Evolutionary conservation across 495 filamentous ascomycete species (phyloP), one percentile per base, ranked within the genome.

Genomic region (Podospora pseudopauciseta): DNA sequence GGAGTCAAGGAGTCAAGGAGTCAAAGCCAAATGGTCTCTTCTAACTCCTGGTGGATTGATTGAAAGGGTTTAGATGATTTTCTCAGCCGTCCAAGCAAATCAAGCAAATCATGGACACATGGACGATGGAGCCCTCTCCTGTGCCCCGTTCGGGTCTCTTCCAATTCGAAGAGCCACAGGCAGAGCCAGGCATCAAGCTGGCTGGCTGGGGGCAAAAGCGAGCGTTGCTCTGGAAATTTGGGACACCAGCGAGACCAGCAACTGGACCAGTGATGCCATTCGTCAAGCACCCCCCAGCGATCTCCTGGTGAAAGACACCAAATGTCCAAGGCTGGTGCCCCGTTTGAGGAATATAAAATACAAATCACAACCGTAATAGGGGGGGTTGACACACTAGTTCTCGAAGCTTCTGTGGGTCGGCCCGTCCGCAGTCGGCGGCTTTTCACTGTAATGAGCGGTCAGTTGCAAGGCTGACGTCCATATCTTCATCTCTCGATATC

Each of bases 341-440:
- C 63, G 49, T 64, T 64, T 26, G 63, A 26, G 20, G 30, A 53
- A 39, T 64, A 64, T 39, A 54, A 64, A 26, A 64, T 26, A 26
- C 63, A 34, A 26, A 53, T 66, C 19, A 23, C 30, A 57, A 26
- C 32, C 66, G 60, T 58, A 59, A 20, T 58, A 58, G 9, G 55
- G 55, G 55, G 55, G 65, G 56, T 34, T 61, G 65, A 65, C 32
- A 44, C 64, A 64, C 65, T 69, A 67, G 74, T 82, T 82, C 80
- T 78, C 77, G 80, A 82, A 82, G 57, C 70, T 82, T 82, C 80
- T 79, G 79, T 82, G 80, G 79, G 49, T 58, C 71, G 13, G 55
- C 58, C 34, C 61, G 68, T 57, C 68, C 65, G 66, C 61, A 64
- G 60, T 70, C 68, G 68, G 68, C 67, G 55, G 55, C 23, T 26